phyloP scores from a whole-genome alignment of 2,329 filamentous ascomycete species.

The Boeremia exigua region DNA sequence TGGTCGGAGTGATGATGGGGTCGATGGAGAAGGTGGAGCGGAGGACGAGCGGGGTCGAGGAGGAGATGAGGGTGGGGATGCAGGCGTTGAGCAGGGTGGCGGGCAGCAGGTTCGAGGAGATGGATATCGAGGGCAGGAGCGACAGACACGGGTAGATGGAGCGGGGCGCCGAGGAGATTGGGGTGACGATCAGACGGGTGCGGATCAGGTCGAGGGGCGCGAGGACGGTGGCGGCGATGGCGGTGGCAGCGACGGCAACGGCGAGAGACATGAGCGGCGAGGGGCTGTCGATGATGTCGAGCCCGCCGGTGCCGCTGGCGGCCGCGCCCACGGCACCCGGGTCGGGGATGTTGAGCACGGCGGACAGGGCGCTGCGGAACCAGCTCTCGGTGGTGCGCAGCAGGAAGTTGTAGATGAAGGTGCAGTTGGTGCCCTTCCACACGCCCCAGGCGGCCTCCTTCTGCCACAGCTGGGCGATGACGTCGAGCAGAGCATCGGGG shows the following conservation, averaged over 20 bases:
- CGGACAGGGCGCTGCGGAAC: constrained; percentile 87
- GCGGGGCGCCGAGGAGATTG: constrained; percentile 74
- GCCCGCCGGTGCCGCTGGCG: constrained; percentile 62
- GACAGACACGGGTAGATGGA: constrained; percentile 80
- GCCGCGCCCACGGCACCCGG: constrained; percentile 62
- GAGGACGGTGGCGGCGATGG: constrained; percentile 77
- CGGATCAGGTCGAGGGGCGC: constrained; percentile 89
- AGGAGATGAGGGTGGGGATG: constrained; percentile 80
- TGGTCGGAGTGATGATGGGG: constrained; percentile 77
- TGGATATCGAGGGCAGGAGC: constrained; percentile 72
- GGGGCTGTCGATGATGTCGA: constrained; percentile 81
- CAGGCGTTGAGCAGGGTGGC: constrained; percentile 89
- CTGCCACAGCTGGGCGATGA: constrained; percentile 85
- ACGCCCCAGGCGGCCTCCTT: constrained; percentile 90
- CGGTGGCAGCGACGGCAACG: constrained; percentile 70
- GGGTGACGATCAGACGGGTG: constrained; percentile 84
- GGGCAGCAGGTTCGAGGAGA: constrained; percentile 72
- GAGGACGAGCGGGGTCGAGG: constrained; percentile 83
- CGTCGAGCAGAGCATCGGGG: constrained; percentile 82
- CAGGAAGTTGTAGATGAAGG: constrained; percentile 88
- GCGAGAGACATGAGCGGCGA: constrained; percentile 82
- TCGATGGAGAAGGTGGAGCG: constrained; percentile 86
- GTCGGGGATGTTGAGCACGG: constrained; percentile 88
- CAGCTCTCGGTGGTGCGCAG: constrained; percentile 90
- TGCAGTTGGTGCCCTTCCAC: constrained; percentile 92